A percentile compares a stretch with the other conserved stretches of the same genome.
Conservation (phyloP, 2,329 filamentous ascomycete genomes). For the Colletotrichum spaethianum region DNA sequence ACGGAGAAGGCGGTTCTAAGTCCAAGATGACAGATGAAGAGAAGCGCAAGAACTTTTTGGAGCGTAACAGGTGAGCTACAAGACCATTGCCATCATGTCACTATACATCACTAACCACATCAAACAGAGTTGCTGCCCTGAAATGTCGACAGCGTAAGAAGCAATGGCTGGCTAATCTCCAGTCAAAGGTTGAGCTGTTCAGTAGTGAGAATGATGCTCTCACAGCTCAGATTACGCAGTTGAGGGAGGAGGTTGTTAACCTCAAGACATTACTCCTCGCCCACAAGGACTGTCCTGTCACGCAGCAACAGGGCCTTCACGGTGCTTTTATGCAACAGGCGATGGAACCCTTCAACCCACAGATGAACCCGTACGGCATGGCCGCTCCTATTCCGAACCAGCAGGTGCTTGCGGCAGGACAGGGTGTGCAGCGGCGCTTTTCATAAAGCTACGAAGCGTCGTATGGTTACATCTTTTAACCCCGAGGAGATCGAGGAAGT, state of each 20-base stretch:
- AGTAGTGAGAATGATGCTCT: slow-evolving; percentile 92
- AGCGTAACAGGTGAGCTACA: slow-evolving; percentile 86
- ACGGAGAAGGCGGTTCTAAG: slow-evolving; percentile 72
- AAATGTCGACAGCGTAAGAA: slow-evolving; percentile 99
- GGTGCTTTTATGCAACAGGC: slow-evolving; percentile 69
- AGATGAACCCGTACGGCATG: slow-evolving; percentile 74
- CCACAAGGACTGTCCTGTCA: slow-evolving; percentile 96
- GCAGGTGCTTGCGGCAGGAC: slow-evolving; percentile 67
- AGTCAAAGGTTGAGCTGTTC: slow-evolving; percentile 94
- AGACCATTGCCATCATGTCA: not conserved
- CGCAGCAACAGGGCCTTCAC: slow-evolving; percentile 85
- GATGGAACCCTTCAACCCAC: slow-evolving; percentile 68
- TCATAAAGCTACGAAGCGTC: slow-evolving; percentile 58
- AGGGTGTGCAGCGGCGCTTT: slow-evolving; percentile 69
- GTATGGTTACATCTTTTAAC: not conserved
- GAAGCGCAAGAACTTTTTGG: slow-evolving; percentile 97
- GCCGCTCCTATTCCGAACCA: slow-evolving; percentile 65
- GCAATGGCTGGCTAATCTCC: slow-evolving; percentile 96
- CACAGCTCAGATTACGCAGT: slow-evolving; percentile 83
- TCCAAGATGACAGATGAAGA: slow-evolving; percentile 97
- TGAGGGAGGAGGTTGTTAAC: slow-evolving; percentile 94
- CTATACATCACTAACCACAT: slow-evolving; percentile 43
- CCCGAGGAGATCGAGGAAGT: slow-evolving; percentile 2
- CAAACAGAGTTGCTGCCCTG: slow-evolving; percentile 86
- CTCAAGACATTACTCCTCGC: slow-evolving; percentile 93